A percentile compares a stretch with the other conserved stretches of the same genome.
These are phyloP conservation scores for Heracleum sosnowskyi DNA, from an alignment of 129 eudicot genomes.

Conservation along the genomic window DNA sequence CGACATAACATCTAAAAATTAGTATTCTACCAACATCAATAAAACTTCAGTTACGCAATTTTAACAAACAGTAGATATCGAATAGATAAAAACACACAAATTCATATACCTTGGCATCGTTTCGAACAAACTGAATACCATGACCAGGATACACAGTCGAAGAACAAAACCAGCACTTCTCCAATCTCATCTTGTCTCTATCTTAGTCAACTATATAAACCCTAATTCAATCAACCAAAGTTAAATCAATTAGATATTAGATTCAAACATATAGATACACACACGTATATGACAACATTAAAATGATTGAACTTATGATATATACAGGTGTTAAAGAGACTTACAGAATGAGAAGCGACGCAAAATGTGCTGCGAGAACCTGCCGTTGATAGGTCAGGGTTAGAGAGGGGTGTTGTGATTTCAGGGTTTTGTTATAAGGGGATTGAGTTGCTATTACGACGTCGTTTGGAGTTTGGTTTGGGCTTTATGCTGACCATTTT, in stretches of 20 bases:
- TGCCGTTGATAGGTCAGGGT: constrained; percentile 3
- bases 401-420: background rate
- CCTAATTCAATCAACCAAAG: constrained; percentile 17
- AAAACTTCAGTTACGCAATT: too few relatives aligned
- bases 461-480: background rate
- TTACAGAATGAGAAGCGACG: background rate
- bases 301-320: background rate
- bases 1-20: background rate
- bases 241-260: background rate
- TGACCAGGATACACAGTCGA: constrained; percentile 83
- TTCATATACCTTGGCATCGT: constrained; percentile 72
- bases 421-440: background rate
- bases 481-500: background rate
- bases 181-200: constrained; percentile 56
- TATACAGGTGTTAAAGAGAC: background rate
- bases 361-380: background rate
- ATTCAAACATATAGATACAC: background rate
- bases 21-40: background rate
- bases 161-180: constrained; percentile 88
- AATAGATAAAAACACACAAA: background rate
- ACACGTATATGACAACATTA: background rate
- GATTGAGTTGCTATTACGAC: background rate
- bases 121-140: constrained; percentile 77
- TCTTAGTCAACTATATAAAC: constrained; percentile 8
- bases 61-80: too few relatives aligned